Evolutionary conservation across 257 asterid species (phyloP).

Genomic region (Solanum bulbocastanum): DNA sequence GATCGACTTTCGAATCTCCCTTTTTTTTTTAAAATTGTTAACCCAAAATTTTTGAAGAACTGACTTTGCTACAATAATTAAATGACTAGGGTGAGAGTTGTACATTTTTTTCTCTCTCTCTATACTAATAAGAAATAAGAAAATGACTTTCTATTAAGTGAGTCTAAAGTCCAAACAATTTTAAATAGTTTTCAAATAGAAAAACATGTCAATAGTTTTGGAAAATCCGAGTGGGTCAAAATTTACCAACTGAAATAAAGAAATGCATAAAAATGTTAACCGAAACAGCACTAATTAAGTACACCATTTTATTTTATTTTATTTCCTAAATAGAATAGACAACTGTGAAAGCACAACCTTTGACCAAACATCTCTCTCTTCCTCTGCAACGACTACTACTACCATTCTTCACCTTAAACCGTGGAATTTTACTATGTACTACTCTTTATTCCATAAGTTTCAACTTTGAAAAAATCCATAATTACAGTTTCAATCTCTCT

Average conservation of each 20-base stretch:
- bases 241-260: not conserved
- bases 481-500: not conserved
- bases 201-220: not conserved
- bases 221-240: not conserved
- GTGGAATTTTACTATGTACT: not conserved
- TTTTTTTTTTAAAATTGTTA: rapidly evolving
- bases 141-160: not conserved
- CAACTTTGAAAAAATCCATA: not conserved
- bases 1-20: too few relatives aligned
- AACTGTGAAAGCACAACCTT: conserved; percentile 12
- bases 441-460: not conserved
- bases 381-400: conserved; percentile 1
- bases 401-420: not conserved
- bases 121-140: not conserved
- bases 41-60: not conserved
- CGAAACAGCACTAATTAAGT: not conserved
- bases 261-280: not conserved
- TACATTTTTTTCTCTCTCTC: not conserved
- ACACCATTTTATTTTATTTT: too few relatives aligned
- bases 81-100: not conserved
- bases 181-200: not conserved
- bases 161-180: not conserved
- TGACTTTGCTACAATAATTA: not conserved
- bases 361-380: conserved; percentile 11
- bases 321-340: not conserved